A percentile compares a stretch with the other conserved stretches of the same genome.
Conservation (phyloP, 2,329 filamentous ascomycete genomes). For the Graphilbum fragrans region DNA sequence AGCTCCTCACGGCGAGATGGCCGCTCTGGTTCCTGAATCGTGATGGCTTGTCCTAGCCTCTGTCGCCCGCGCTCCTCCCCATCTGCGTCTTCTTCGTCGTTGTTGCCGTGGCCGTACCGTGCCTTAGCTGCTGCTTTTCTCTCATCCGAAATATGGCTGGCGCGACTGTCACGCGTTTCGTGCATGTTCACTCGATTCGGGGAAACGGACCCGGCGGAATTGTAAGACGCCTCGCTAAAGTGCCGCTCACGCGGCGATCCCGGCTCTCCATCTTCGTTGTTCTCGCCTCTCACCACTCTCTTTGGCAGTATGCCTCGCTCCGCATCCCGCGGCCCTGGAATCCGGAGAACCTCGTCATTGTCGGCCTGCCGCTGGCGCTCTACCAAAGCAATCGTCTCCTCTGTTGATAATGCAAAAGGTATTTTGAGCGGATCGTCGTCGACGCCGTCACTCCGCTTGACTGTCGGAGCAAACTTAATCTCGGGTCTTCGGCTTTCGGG, state of each 20-base stretch:
- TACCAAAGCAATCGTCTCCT: conserved; percentile 79
- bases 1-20: conserved; percentile 27
- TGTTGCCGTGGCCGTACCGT: background rate
- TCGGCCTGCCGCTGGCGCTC: conserved; percentile 68
- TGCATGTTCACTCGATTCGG: background rate
- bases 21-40: conserved; percentile 51
- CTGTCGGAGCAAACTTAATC: conserved; percentile 59
- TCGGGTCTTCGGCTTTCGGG: conserved; percentile 22
- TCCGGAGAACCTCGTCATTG: conserved; percentile 65
- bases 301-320: conserved; percentile 68
- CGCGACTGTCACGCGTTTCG: background rate
- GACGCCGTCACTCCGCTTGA: conserved; percentile 46
- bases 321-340: conserved; percentile 83
- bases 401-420: conserved; percentile 44
- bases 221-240: conserved; percentile 17
- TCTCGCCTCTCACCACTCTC: conserved; percentile 26
- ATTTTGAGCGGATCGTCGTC: conserved; percentile 33
- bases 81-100: background rate
- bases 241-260: conserved; percentile 6
- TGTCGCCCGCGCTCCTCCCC: background rate
- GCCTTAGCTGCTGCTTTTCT: background rate
- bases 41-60: conserved; percentile 40
- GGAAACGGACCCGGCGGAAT: conserved; percentile 12
- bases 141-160: background rate
- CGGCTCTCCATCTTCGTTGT: conserved; percentile 21